A percentile compares a stretch with the other conserved stretches of the same genome.
phyloP scores from a whole-genome alignment of 257 asterid species.

The Primulina eburnea region DNA sequence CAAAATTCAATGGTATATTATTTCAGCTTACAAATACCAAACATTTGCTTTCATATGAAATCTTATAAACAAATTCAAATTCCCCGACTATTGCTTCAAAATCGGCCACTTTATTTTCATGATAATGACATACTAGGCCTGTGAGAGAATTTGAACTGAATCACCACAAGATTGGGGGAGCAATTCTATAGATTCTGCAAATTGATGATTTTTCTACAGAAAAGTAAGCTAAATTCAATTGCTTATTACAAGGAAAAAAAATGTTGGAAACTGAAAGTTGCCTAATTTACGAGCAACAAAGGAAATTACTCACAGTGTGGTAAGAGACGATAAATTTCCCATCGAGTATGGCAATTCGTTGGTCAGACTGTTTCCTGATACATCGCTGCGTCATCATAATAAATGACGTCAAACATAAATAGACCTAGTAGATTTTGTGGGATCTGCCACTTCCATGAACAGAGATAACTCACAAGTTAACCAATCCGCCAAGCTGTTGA shows the following conservation, averaged over 20 bases:
- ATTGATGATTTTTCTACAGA: neutral
- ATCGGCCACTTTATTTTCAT: neutral
- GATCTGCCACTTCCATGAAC: slow-evolving; percentile 12
- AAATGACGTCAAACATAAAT: slow-evolving; percentile 16
- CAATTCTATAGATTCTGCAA: neutral
- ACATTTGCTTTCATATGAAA: neutral
- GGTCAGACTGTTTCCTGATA: slow-evolving; percentile 64
- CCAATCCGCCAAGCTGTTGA: slow-evolving; percentile 44
- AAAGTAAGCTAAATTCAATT: neutral
- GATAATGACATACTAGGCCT: neutral
- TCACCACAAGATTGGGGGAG: neutral
- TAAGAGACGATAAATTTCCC: slow-evolving; percentile 59
- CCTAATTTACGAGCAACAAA: neutral
- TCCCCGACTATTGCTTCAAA: neutral
- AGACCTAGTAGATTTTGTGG: neutral
- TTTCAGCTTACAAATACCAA: neutral
- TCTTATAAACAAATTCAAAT: no score
- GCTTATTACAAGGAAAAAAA: neutral
- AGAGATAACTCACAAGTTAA: slow-evolving; percentile 46
- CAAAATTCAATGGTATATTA: no score
- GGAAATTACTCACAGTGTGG: slow-evolving; percentile 57
- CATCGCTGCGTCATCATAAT: slow-evolving; percentile 49
- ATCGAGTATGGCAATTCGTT: slow-evolving; percentile 78
- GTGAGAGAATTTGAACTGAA: neutral
- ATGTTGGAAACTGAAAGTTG: no score